phyloP scores from a whole-genome alignment of 345 rosid genomes.

The Dipteronia sinensis region DNA sequence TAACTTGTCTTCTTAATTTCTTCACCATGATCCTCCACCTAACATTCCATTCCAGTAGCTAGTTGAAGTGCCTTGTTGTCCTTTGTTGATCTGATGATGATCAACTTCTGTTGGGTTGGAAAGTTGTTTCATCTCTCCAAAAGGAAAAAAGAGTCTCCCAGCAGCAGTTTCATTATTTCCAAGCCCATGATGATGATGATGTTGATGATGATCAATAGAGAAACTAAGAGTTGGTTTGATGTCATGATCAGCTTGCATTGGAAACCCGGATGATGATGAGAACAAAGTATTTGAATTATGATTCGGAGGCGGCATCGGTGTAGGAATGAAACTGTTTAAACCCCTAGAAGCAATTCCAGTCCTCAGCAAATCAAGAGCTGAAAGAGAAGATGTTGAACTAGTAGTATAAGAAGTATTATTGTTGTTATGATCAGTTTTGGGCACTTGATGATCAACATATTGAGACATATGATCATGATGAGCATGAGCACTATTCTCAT shows the following conservation, averaged over 20 bases:
- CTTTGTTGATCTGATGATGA: constrained; percentile 32
- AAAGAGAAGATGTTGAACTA: constrained; percentile 26
- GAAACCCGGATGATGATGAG: constrained; percentile 37
- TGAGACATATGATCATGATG: constrained; percentile 29
- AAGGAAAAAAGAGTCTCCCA: constrained; percentile 48
- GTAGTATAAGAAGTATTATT: constrained; percentile 18
- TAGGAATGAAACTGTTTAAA: constrained; percentile 38
- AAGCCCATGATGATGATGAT: constrained; percentile 22
- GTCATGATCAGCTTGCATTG: constrained; percentile 36
- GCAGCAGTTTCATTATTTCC: constrained; percentile 29
- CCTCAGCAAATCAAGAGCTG: constrained; percentile 51
- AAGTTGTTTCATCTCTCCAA: constrained; percentile 42
- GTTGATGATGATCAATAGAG: constrained; percentile 30
- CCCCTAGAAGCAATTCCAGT: constrained; percentile 43
- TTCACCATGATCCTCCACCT: constrained; percentile 50
- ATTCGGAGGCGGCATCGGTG: constrained; percentile 24
- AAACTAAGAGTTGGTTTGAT: constrained; percentile 50
- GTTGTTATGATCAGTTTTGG: constrained; percentile 26
- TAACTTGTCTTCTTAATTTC: neutral
- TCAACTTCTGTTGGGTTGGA: constrained; percentile 38
- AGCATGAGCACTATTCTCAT: constrained; percentile 28
- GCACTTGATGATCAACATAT: constrained; percentile 20
- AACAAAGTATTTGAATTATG: constrained; percentile 34
- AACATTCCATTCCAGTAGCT: constrained; percentile 54
- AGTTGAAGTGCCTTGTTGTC: constrained; percentile 41